Percentiles rank a stretch among this genome's conserved stretches.
Conservation (phyloP, 441 rosid species). For the Populus hybrid region DNA sequence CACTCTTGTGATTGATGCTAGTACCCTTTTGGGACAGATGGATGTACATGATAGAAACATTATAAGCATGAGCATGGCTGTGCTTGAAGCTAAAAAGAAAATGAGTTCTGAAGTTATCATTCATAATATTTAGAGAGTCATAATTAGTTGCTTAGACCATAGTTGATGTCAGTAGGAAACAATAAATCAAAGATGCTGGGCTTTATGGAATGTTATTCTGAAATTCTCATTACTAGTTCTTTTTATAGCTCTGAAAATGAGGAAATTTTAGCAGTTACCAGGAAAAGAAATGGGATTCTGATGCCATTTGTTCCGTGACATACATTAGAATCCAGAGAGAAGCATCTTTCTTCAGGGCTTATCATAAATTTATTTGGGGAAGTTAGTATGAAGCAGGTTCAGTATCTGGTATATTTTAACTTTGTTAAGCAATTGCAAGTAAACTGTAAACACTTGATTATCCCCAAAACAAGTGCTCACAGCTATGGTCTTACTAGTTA, state of each 20-base stretch:
- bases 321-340: neutral
- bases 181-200: neutral
- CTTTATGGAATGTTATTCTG: neutral
- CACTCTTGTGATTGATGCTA: neutral
- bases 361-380: neutral
- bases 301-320: neutral
- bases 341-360: neutral
- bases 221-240: neutral
- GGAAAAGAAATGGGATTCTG: neutral
- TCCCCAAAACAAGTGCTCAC: neutral
- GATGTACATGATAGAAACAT: neutral
- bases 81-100: neutral
- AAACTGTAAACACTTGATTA: neutral
- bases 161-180: neutral
- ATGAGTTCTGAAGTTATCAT: neutral
- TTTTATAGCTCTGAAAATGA: neutral
- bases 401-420: neutral
- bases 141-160: neutral
- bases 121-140: neutral
- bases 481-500: neutral
- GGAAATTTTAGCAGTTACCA: neutral
- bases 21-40: neutral
- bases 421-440: neutral
- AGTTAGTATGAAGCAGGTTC: neutral
- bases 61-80: neutral